A percentile compares a stretch with the other conserved stretches of the same genome.
Evolutionary conservation across 768 basidiomycete genomes (phyloP).

Genomic region (Mycena metata): DNA sequence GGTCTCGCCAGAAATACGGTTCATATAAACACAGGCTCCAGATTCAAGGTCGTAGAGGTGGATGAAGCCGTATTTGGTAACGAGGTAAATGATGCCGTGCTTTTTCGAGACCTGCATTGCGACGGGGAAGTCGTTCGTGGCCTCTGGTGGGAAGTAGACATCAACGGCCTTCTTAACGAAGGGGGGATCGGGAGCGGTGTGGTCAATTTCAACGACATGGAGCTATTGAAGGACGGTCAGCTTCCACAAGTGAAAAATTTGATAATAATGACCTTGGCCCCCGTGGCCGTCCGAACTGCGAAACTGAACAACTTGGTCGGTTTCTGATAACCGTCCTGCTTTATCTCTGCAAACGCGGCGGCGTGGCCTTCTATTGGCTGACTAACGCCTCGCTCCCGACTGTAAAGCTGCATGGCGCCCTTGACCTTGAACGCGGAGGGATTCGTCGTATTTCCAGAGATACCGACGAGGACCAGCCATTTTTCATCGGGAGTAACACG

Average conservation of each 20-base stretch:
- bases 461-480: slow-evolving; percentile 97
- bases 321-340: slow-evolving; percentile 88
- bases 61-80: slow-evolving; percentile 99
- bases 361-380: slow-evolving; percentile 99
- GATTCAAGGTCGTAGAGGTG: slow-evolving; percentile 98
- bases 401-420: slow-evolving; percentile 98
- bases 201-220: slow-evolving; percentile 98
- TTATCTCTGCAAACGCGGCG: slow-evolving; percentile 93
- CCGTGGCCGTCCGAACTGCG: slow-evolving; percentile 95
- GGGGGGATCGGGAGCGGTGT: slow-evolving; percentile 90
- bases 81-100: slow-evolving; percentile 96
- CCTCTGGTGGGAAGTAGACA: slow-evolving; percentile 99
- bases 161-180: slow-evolving; percentile 99
- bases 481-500: slow-evolving; percentile 93
- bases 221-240: slow-evolving; percentile 65
- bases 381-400: slow-evolving; percentile 90
- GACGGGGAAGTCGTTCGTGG: slow-evolving; percentile 98
- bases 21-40: slow-evolving; percentile 99
- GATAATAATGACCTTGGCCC: slow-evolving; percentile 84
- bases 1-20: slow-evolving; percentile 98
- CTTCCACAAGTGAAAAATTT: neutral
- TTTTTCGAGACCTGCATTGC: slow-evolving; percentile 99
- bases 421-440: slow-evolving; percentile 99
- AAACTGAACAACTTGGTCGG: slow-evolving; percentile 95
- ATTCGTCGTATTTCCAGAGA: slow-evolving; percentile 91